Conservation (phyloP, 331 rosid genomes). For the Pyrus hybrid region DNA sequence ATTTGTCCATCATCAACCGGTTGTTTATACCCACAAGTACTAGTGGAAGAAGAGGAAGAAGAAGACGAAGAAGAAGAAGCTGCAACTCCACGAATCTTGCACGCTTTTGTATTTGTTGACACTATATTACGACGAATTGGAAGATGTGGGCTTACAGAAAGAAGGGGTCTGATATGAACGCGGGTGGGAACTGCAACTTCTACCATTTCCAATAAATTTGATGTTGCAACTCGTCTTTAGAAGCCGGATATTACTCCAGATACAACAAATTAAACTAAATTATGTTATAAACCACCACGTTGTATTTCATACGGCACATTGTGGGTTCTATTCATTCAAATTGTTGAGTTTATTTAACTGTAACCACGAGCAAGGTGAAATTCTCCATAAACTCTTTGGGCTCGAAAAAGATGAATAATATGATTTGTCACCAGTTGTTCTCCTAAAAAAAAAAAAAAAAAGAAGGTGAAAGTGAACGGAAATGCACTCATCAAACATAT, state of each 20-base stretch:
- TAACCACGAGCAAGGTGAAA: too few species aligned
- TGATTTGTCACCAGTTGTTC: too few species aligned
- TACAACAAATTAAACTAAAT: neutral
- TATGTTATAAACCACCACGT: too few species aligned
- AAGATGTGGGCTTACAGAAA: constrained; percentile 15
- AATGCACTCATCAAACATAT: too few species aligned
- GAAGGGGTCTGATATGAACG: constrained; percentile 16
- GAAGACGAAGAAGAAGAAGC: constrained; percentile 7
- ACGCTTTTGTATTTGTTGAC: neutral
- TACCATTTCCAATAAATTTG: constrained; percentile 4
- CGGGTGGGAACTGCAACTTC: constrained; percentile 15
- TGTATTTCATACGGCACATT: too few species aligned
- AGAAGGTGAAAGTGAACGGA: too few species aligned
- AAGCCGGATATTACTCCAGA: neutral
- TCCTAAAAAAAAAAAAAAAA: too few species aligned
- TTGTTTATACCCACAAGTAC: constrained; percentile 7
- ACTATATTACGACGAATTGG: neutral
- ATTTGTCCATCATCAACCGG: constrained; percentile 23
- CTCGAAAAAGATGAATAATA: too few species aligned
- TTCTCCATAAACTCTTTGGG: too few species aligned
- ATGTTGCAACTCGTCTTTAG: neutral
- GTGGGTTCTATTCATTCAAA: fast-evolving
- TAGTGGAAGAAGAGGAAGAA: constrained; percentile 1
- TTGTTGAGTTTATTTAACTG: fast-evolving
- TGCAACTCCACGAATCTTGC: constrained; percentile 11